Conservation (phyloP, 2,329 filamentous ascomycete genomes). For the Sphaerulina populicola region DNA sequence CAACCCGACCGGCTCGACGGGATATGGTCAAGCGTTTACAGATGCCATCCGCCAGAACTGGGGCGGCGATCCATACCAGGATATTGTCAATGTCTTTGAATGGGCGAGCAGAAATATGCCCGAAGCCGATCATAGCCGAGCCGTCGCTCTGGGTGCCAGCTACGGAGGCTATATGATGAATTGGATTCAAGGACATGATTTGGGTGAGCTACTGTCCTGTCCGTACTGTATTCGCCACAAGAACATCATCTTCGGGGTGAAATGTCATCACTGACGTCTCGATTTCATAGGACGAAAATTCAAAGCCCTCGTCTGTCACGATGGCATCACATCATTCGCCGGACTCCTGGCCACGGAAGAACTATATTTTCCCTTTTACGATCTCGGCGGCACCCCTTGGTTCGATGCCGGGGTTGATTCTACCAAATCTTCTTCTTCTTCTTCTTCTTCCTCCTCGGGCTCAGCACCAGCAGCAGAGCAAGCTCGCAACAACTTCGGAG, state of each 20-base stretch:
- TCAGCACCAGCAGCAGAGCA: neutral
- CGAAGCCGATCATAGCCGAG: conserved; percentile 60
- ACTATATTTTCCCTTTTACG: conserved; percentile 49
- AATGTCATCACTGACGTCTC: too few species aligned
- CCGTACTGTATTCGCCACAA: too few species aligned
- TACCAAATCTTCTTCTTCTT: conserved; percentile 5
- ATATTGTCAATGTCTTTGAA: conserved; percentile 70
- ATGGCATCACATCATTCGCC: conserved; percentile 27
- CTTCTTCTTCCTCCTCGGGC: neutral
- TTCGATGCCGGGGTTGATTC: conserved; percentile 30
- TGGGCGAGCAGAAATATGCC: conserved; percentile 58
- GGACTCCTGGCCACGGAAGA: conserved; percentile 40
- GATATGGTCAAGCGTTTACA: conserved; percentile 29
- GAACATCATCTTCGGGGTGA: too few species aligned
- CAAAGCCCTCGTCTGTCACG: conserved; percentile 68
- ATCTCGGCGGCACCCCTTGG: conserved; percentile 46
- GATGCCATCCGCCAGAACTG: conserved; percentile 66
- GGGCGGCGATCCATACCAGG: conserved; percentile 77
- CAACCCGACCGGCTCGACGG: conserved; percentile 28
- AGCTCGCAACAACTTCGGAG: conserved; percentile 16
- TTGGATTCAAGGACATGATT: conserved; percentile 75
- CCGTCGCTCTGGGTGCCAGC: conserved; percentile 66
- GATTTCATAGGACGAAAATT: conserved; percentile 49
- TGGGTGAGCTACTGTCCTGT: conserved; percentile 46
- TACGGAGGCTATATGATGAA: conserved; percentile 57